Conservation (phyloP, 352 stramenopile genomes). For the Phytophthora cactorum region DNA sequence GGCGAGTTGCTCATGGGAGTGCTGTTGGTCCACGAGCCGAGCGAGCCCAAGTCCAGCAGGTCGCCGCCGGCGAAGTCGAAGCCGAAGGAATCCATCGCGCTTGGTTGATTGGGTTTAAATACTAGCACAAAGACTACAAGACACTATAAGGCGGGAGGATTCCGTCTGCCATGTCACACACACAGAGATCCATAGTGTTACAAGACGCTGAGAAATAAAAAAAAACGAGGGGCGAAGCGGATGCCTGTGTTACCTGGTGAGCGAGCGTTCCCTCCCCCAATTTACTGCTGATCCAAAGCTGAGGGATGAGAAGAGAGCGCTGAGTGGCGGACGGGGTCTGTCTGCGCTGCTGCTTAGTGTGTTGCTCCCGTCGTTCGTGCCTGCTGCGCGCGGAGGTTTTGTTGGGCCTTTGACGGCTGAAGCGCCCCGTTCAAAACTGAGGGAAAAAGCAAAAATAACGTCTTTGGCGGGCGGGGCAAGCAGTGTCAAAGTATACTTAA, state of each 20-base stretch:
- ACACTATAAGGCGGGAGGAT: slow-evolving; percentile 16
- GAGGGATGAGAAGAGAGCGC: slow-evolving; percentile 8
- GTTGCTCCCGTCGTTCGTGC: slow-evolving; percentile 21
- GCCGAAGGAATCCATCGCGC: slow-evolving; percentile 82
- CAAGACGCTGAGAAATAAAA: slow-evolving; percentile 2
- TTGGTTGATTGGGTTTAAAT: slow-evolving; percentile 31
- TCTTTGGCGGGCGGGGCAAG: slow-evolving; percentile 20
- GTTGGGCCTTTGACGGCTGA: slow-evolving; percentile 19
- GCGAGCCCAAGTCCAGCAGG: slow-evolving; percentile 76
- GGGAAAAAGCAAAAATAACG: slow-evolving; percentile 54
- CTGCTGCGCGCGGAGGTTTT: slow-evolving; percentile 27
- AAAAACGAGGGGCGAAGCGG: not conserved
- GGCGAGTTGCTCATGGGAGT: slow-evolving; percentile 77
- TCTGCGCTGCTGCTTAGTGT: slow-evolving; percentile 6
- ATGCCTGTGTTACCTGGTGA: slow-evolving; percentile 15
- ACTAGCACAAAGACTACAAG: slow-evolving; percentile 42
- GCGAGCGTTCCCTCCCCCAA: slow-evolving; percentile 1
- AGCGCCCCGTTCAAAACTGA: slow-evolving; percentile 47
- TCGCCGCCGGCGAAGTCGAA: slow-evolving; percentile 83
- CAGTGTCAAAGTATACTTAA: slow-evolving; percentile 36
- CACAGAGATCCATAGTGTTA: slow-evolving; percentile 3
- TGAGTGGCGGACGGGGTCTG: not conserved
- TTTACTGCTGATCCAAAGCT: slow-evolving; percentile 2
- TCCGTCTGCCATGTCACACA: slow-evolving; percentile 11
- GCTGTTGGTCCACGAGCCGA: slow-evolving; percentile 71